phyloP scores from a whole-genome alignment of 305 asterid genomes.

The Ajuga reptans region DNA sequence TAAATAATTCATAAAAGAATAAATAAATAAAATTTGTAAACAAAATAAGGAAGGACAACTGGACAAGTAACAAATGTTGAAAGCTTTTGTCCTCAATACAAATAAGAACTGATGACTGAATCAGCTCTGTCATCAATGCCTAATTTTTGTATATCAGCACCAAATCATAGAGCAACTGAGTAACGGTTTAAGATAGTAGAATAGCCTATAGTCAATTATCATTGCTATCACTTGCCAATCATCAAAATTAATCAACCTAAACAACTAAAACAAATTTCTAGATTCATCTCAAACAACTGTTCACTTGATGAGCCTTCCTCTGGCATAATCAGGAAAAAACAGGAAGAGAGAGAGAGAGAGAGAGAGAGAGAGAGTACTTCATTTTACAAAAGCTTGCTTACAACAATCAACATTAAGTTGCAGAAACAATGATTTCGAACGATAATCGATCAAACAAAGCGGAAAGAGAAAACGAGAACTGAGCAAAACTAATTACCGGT shows the following conservation, averaged over 20 bases:
- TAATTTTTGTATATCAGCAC: not conserved
- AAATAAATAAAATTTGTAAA: not conserved
- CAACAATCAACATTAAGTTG: not conserved
- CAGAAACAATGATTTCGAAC: not conserved
- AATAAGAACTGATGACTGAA: not conserved
- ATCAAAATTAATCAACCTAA: not conserved
- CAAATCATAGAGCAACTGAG: not conserved
- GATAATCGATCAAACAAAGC: not conserved
- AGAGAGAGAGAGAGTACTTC: too few relatives aligned
- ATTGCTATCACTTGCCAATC: not conserved
- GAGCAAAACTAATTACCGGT: constrained; percentile 20
- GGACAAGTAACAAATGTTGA: not conserved
- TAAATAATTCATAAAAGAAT: too few relatives aligned
- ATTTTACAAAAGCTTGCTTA: not conserved
- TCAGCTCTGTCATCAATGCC: too few relatives aligned
- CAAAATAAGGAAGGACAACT: not conserved
- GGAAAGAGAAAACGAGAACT: not conserved
- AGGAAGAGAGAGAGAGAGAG: not conserved
- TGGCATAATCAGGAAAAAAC: not conserved
- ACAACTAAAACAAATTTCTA: not conserved
- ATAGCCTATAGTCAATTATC: not conserved
- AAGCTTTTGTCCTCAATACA: not conserved
- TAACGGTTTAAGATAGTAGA: not conserved
- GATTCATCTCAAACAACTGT: constrained; percentile 15
- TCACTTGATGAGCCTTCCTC: not conserved